Evolutionary conservation across 257 asterid genomes (phyloP), one percentile per base, ranked within the genome.

Genomic region (Nicotiana noctiflora): DNA sequence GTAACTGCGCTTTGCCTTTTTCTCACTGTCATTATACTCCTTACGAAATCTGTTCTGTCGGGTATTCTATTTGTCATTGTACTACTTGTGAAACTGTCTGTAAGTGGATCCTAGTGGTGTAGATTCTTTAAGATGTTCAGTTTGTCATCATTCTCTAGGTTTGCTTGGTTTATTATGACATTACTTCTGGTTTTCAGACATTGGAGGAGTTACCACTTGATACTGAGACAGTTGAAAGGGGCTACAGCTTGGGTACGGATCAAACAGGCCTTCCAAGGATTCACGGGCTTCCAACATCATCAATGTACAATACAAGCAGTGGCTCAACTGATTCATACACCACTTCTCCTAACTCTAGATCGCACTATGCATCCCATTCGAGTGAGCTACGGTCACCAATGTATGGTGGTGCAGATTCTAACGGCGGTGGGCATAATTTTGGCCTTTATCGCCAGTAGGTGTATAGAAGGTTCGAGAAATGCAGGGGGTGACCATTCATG

Each of bases 201-300:
- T 66, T 94, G 93, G 98, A 94, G 76, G 98, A 94, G 83, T 88
- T 94, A 76, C 98, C 98, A 18, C 97, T 93, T 37, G 98, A 94
- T 83, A 95, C 98, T 23, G 97, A 94, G 70, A 72, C 97, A 4
- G 93, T 93, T 2, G 98, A 93, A 84, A 93, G 96, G 88, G 98
- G 98, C 64, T 94, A 94, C 87, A 90, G 91, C 89, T 78, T 89
- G 85, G 88, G 83, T 82, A 84, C 89, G 46, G 98, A 96, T 78
- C 83, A 89, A 3, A 96, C 98, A 2, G 98, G 99, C 70, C 88
- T 96, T 80, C 99, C 98, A 27, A 92, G 86, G 92, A 94, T 96
- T 84, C 94, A 90, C 15, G 98, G 98, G 79, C 95, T 96, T 83
- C 97, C 98, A 11, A 77, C 95, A 81, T 91, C 99, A 18, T 94